A percentile compares a stretch with the other conserved stretches of the same genome.
These are phyloP conservation scores for Teunomyces cretensis DNA, from an alignment of 805 yeast species.

Conservation along the genomic window DNA sequence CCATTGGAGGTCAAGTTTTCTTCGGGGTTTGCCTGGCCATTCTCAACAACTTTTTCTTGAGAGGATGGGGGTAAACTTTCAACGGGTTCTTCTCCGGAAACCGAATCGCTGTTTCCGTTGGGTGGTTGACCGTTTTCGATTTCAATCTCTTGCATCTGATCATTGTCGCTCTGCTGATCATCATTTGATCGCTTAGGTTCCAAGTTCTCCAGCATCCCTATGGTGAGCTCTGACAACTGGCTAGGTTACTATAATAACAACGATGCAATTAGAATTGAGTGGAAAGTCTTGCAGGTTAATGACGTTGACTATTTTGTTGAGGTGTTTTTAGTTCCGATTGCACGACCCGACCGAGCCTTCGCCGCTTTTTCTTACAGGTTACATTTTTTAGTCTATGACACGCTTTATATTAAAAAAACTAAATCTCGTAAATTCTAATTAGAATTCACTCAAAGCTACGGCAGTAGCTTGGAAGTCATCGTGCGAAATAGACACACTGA, in stretches of 20 bases:
- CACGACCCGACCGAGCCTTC: conserved; percentile 3
- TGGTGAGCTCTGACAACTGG: not conserved
- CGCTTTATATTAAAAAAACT: not conserved
- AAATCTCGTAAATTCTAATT: conserved; percentile 9
- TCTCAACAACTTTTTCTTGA: not conserved
- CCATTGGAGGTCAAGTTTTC: not conserved
- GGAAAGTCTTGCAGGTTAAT: not conserved
- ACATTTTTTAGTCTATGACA: not conserved
- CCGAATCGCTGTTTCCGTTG: not conserved
- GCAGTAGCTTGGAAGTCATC: conserved; percentile 98
- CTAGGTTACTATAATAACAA: not conserved
- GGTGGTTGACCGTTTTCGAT: not conserved
- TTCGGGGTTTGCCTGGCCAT: not conserved
- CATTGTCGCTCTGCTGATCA: not conserved
- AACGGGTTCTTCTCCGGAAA: not conserved
- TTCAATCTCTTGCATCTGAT: not conserved
- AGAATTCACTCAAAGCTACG: conserved; percentile 76
- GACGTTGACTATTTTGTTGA: conserved; percentile 4
- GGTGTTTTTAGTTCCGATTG: conserved; percentile 1
- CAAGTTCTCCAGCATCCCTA: conserved; percentile 2
- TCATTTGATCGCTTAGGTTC: not conserved
- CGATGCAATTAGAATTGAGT: not conserved
- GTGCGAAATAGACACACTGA: conserved; percentile 91
- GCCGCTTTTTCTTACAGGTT: conserved; percentile 2
- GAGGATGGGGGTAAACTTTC: not conserved